Percentiles rank a stretch among this genome's conserved stretches.
Evolutionary conservation across 345 rosid genomes (phyloP).

Genomic region (Sisymbrium irio): DNA sequence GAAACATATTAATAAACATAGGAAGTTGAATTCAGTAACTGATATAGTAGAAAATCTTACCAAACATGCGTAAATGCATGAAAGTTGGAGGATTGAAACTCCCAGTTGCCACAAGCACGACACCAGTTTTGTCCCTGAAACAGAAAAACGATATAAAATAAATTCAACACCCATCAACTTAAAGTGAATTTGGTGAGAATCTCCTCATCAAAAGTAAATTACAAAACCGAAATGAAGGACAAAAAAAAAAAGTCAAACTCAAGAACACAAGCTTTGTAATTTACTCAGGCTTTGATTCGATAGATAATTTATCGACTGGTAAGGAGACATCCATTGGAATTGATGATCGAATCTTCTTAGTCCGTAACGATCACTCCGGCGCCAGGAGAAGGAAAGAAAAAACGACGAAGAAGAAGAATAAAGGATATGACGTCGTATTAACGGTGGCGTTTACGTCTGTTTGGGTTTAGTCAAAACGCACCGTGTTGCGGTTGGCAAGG

Average conservation of each 20-base stretch:
- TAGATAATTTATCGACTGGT: constrained; percentile 61
- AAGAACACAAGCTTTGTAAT: not conserved
- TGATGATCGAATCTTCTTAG: constrained; percentile 1
- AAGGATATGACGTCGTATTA: not conserved
- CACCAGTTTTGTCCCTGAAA: constrained; percentile 46
- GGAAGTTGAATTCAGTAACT: not conserved
- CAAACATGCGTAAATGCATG: constrained; percentile 94
- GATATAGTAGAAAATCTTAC: constrained; percentile 35
- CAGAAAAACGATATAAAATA: not conserved
- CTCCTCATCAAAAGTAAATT: not conserved
- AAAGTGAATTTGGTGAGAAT: not conserved
- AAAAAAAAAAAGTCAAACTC: not conserved
- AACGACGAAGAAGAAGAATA: constrained; percentile 8
- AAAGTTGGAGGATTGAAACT: constrained; percentile 97
- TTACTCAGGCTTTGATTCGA: constrained; percentile 37
- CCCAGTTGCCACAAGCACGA: constrained; percentile 78
- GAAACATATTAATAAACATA: not conserved
- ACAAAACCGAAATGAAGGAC: not conserved
- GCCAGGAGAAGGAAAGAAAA: not conserved
- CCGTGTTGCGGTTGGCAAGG: not conserved
- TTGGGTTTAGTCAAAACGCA: constrained; percentile 2
- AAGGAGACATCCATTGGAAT: constrained; percentile 55
- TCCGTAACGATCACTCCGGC: constrained; percentile 25
- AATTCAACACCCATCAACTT: not conserved
- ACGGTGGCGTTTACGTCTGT: not conserved